Percentiles rank a stretch among this genome's conserved stretches.
Evolutionary conservation across 495 filamentous ascomycete species (phyloP).

Genomic region (Aspergillus sclerotioniger): DNA sequence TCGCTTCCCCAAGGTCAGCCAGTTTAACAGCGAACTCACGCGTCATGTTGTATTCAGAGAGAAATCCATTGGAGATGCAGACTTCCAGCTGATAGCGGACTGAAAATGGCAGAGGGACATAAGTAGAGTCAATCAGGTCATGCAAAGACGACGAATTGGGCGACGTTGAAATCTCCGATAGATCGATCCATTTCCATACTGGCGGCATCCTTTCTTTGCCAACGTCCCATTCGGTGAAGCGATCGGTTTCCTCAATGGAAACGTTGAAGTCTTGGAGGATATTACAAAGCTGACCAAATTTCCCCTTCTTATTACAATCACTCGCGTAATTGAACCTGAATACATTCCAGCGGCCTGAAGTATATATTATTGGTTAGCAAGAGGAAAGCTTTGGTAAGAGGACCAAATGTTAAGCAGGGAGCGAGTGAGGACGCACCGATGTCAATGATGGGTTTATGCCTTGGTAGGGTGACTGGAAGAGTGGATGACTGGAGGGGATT

Average conservation of each 20-base stretch:
- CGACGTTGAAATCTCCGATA: conserved; percentile 12
- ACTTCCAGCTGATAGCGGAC: conserved; percentile 91
- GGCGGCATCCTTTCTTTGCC: conserved; percentile 21
- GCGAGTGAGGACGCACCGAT: conserved; percentile 53
- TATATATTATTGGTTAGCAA: neutral
- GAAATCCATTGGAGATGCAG: conserved; percentile 74
- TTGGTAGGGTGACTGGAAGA: conserved; percentile 57
- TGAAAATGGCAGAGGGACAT: conserved; percentile 59
- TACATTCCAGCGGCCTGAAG: conserved; percentile 40
- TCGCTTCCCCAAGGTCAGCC: conserved; percentile 40
- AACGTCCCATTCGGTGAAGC: conserved; percentile 20
- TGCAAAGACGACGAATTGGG: conserved; percentile 29
- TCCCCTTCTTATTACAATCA: conserved; percentile 27
- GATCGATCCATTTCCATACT: conserved; percentile 60
- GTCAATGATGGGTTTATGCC: conserved; percentile 62
- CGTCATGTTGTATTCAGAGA: conserved; percentile 76
- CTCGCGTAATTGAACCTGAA: conserved; percentile 32
- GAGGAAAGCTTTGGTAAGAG: neutral
- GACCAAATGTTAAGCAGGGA: neutral
- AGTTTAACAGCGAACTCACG: conserved; percentile 63
- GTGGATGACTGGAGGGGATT: conserved; percentile 28
- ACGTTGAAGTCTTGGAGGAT: conserved; percentile 78
- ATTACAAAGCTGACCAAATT: conserved; percentile 45
- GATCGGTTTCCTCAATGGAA: conserved; percentile 29
- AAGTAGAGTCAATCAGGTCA: conserved; percentile 31